Evolutionary conservation across 2,329 filamentous ascomycete genomes (phyloP).

Genomic region (Botrytis fragariae): DNA sequence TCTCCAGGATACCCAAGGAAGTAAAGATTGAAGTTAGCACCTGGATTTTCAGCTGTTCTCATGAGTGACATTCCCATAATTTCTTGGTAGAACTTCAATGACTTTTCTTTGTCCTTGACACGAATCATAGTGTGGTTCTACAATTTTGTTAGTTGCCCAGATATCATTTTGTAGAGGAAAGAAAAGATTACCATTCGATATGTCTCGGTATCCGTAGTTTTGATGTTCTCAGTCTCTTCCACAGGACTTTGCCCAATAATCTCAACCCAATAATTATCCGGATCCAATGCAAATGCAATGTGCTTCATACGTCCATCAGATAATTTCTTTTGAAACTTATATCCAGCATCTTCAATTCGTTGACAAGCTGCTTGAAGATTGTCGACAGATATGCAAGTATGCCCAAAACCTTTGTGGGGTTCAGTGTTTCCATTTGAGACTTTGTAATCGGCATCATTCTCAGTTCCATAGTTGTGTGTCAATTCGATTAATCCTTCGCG

Average conservation of each 20-base stretch:
- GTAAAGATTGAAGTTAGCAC: slow-evolving; percentile 81
- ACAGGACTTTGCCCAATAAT: slow-evolving; percentile 70
- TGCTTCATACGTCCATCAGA: slow-evolving; percentile 81
- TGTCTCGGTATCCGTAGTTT: slow-evolving; percentile 67
- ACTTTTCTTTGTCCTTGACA: slow-evolving; percentile 76
- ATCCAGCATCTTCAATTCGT: slow-evolving; percentile 84
- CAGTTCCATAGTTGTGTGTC: slow-evolving; percentile 82
- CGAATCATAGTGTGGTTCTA: slow-evolving; percentile 93
- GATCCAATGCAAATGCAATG: slow-evolving; percentile 89
- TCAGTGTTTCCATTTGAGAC: slow-evolving; percentile 89
- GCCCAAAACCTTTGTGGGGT: slow-evolving; percentile 67
- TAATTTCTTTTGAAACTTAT: slow-evolving; percentile 93
- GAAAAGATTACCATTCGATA: slow-evolving; percentile 63
- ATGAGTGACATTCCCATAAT: slow-evolving; percentile 84
- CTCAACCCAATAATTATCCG: slow-evolving; percentile 84
- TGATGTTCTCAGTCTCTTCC: slow-evolving; percentile 69
- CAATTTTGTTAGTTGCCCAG: neutral
- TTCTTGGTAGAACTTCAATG: slow-evolving; percentile 78
- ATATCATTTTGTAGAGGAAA: neutral
- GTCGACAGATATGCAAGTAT: slow-evolving; percentile 80
- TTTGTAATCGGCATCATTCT: slow-evolving; percentile 76
- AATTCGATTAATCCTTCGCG: slow-evolving; percentile 89
- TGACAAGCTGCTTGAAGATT: slow-evolving; percentile 87
- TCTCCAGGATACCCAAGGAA: slow-evolving; percentile 77
- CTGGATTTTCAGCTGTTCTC: slow-evolving; percentile 66